A percentile compares a stretch with the other conserved stretches of the same genome.
Evolutionary conservation across 2,329 filamentous ascomycete genomes (phyloP).

Genomic region (Boeremia exigua): DNA sequence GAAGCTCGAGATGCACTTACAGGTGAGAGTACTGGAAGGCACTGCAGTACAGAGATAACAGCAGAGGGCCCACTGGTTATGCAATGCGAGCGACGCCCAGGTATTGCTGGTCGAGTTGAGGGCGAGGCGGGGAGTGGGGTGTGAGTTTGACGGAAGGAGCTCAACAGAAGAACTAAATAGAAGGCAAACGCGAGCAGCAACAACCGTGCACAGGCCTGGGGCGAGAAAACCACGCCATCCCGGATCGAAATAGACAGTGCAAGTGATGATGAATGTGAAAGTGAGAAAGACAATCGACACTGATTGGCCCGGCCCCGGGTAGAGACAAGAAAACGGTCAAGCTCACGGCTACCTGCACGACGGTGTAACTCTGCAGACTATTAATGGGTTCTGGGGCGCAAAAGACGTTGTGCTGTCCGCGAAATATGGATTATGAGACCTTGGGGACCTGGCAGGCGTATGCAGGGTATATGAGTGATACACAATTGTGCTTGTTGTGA

Average conservation of each 20-base stretch:
- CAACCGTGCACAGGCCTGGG: constrained; percentile 13
- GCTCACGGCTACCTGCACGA: constrained; percentile 3
- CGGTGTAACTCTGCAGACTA: not conserved
- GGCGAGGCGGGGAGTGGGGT: not conserved
- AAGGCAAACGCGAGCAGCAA: constrained; percentile 19
- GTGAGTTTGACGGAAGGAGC: not conserved
- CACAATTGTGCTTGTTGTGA: too few species aligned
- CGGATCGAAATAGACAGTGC: not conserved
- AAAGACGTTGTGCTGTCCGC: too few species aligned
- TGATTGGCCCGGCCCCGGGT: not conserved
- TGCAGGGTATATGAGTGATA: not conserved
- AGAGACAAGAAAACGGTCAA: not conserved
- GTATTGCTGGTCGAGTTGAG: not conserved
- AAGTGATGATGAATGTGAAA: constrained; percentile 12
- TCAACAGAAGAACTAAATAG: constrained; percentile 8
- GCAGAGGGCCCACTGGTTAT: not conserved
- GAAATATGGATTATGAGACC: too few species aligned
- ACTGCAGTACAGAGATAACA: not conserved
- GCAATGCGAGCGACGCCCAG: not conserved
- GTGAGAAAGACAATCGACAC: not conserved
- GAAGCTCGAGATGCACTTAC: not conserved
- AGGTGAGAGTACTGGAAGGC: not conserved
- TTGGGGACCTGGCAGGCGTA: not conserved
- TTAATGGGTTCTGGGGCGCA: not conserved
- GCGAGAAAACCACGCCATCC: constrained; percentile 8